Base-by-base conservation (phyloP, 306 rosid genomes). In the Senna siamea region DNA sequence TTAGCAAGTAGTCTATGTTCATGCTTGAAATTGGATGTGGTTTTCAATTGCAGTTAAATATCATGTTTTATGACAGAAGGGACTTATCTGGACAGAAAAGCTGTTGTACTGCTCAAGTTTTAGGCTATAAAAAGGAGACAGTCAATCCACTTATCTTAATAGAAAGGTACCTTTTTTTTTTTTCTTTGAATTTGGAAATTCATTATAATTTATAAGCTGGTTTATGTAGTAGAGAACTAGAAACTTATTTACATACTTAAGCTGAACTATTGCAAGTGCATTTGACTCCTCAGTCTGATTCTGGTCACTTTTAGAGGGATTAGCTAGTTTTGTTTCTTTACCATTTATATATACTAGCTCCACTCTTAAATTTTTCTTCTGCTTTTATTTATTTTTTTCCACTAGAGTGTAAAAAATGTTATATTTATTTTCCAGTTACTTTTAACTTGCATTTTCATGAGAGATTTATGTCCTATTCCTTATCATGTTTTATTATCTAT, bases 41-140 rank as follows among this genome's bases (percentile, higher is more conserved):
- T 79, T 86, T 71, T 69, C 70, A 69, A 50, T 80, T 78, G 77
- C 91, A 89, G 97, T 77, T 93, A 47, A 86, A 86, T 82, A 54
- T 90, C 81, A 83, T 57, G 87, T 78, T 64, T 65, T 85, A 85
- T 79, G 88, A 86, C 78, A 79, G 84, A 91, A 86, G 87, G 80
- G 91, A 90, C 78, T 77, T 93, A 79, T 89, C 96, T 76, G 91
- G 96, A 75, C 98, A 93, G 68, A 87, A 79, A 69, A 75, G 62
- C 28, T 89, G 93, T 73, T 92, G 87, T 74, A 96, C 93, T 82
- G 78, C 89, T 65, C 86, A 89, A 74, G 96, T 89, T 71, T 68
- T 90, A 77, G 88, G 89, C 61, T 38, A 65, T 82, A 77, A 79
- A 78, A 86, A 75, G 47, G 87, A 77, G 70, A 19, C 65, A 38